Conservation (phyloP, 2,329 filamentous ascomycete genomes). For the Phialophora macrospora region DNA sequence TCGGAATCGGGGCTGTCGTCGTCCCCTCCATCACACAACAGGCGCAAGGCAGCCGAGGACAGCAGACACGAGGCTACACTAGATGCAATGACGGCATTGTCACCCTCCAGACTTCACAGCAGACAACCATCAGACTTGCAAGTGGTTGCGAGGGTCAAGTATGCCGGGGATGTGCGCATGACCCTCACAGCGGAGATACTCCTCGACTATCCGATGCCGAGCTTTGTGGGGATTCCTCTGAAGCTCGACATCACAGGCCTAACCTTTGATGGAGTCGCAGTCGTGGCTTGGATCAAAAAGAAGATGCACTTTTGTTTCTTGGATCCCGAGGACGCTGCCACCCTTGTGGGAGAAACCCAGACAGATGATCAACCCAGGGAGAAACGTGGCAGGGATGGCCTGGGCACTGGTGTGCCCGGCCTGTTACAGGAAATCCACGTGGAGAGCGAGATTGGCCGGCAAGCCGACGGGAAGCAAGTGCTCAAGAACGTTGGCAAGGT, state of each 20-base stretch:
- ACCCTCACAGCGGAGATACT: conserved; percentile 93
- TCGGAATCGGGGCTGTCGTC: conserved; percentile 35
- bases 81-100: conserved; percentile 40
- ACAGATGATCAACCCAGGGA: conserved; percentile 39
- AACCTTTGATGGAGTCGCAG: conserved; percentile 92
- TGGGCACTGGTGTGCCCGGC: conserved; percentile 60
- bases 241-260: conserved; percentile 94
- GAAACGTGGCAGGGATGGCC: conserved; percentile 37
- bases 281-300: conserved; percentile 87
- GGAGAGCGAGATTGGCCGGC: conserved; percentile 95
- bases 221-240: conserved; percentile 93
- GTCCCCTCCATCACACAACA: conserved; percentile 23
- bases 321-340: conserved; percentile 85
- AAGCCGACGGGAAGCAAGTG: conserved; percentile 89
- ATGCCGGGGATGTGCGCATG: conserved; percentile 83
- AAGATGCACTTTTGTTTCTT: conserved; percentile 93
- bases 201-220: conserved; percentile 97
- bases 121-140: conserved; percentile 85
- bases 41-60: conserved; percentile 15
- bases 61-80: conserved; percentile 25
- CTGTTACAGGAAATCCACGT: conserved; percentile 91
- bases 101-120: conserved; percentile 67
- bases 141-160: conserved; percentile 87
- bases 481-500: conserved; percentile 99
- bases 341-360: conserved; percentile 62